Evolutionary conservation across 257 asterid species (phyloP).

Genomic region (Solanum habrochaites): DNA sequence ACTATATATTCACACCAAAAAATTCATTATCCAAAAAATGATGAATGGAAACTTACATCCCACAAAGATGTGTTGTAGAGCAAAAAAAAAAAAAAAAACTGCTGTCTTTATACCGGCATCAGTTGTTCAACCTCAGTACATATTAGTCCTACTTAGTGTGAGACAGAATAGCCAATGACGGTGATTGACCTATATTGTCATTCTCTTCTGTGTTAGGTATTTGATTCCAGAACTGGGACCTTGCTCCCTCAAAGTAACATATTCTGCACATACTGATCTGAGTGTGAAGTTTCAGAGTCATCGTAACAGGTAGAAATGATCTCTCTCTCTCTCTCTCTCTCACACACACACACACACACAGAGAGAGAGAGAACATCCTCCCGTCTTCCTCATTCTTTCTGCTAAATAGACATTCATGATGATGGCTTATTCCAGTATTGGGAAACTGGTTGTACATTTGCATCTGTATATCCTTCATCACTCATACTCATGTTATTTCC

Average conservation of each 20-base stretch:
- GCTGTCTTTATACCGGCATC: not conserved
- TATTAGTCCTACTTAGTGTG: not conserved
- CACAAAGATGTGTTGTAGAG: not conserved
- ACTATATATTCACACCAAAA: not conserved
- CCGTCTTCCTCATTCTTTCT: not conserved
- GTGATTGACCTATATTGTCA: not conserved
- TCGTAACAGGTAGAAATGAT: conserved; percentile 47
- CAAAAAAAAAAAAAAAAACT: too few species aligned
- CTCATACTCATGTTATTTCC: not conserved
- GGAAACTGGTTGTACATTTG: not conserved
- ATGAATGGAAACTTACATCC: too few species aligned
- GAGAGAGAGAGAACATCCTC: not conserved
- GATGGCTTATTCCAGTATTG: not conserved
- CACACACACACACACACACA: not conserved
- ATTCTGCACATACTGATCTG: conserved; percentile 93
- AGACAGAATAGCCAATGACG: not conserved
- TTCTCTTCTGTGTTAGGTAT: conserved; percentile 33
- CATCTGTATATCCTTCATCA: not conserved
- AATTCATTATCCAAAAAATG: not conserved
- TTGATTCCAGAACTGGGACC: conserved; percentile 88
- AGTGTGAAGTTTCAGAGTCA: conserved; percentile 94
- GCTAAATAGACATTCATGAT: not conserved
- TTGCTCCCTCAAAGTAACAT: conserved; percentile 79
- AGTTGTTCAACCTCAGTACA: not conserved
- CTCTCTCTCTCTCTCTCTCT: not conserved